Evolutionary conservation across 352 stramenopile genomes (phyloP), one percentile per base, ranked within the genome.

Genomic region (Globisporangium carolinianum): DNA sequence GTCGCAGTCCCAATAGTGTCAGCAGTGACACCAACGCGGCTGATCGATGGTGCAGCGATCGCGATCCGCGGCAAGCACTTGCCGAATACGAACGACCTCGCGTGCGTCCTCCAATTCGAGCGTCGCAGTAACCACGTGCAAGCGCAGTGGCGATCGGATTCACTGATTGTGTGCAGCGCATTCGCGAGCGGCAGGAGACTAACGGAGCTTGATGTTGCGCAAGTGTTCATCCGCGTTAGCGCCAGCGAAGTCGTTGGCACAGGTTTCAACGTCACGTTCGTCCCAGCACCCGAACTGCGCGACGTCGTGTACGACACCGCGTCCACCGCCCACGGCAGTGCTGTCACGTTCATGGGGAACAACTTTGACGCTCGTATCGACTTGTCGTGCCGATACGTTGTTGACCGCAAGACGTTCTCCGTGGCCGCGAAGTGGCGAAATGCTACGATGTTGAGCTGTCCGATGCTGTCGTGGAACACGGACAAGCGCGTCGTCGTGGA

Each of bases 361-460:
- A 53, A 82, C 66, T 89, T 87, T 60, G 63, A 79, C 46, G 1
- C 52, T 17, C 51, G 58, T 6, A 54, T 67, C 9, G 53, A 63
- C 5, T 46, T 80, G 0, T n/a, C 66, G 14, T 89, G 79, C 46
- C 71, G 63, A 1, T 83, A 83, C 55, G 54, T 74, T 10, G 60
- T 67, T 8, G 41, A 47, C 4, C 32, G 47, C 0, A 65, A 66
- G n/a, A 61, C 62, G 0, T 48, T 72, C 12, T 39, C 53, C 18
- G 61, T 69, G 14, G 59, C 60, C 4, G 76, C 63, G 37, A 7
- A 62, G 6, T 42, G 76, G 53, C 12, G 68, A 6, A 89, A 89
- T 46, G 48, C 71, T 1, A 77, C 66, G 2, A 42, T 69, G 10
- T 56, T 76, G 12, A 54, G 46, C 15, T 89, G 79, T 58, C 49